Conservation (phyloP, 1,284 basidiomycete species). For the Puccinia sorghi region DNA sequence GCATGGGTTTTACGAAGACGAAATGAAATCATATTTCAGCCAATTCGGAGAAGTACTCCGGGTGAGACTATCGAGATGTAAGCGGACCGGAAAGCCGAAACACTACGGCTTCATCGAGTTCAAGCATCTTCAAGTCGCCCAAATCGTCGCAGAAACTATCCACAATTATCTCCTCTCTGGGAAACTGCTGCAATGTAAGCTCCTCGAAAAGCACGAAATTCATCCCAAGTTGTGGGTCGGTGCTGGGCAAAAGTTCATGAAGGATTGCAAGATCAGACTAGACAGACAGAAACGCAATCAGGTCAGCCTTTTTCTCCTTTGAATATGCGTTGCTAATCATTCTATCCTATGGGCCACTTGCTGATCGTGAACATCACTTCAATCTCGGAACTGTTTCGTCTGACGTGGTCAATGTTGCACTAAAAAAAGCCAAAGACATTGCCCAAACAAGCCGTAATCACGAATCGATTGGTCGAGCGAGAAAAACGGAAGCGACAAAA, state of each 20-base stretch:
- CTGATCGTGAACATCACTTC: background rate
- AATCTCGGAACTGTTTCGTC: conserved; percentile 25
- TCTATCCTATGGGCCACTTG: conserved; percentile 19
- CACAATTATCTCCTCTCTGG: conserved; percentile 96
- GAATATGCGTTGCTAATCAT: background rate
- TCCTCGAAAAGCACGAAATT: conserved; percentile 80
- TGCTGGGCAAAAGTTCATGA: conserved; percentile 86
- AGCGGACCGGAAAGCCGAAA: conserved; percentile 86
- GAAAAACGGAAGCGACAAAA: conserved; percentile 77
- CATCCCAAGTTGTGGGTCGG: conserved; percentile 95
- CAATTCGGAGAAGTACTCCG: conserved; percentile 93
- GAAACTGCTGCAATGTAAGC: conserved; percentile 83
- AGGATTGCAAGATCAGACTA: conserved; percentile 72
- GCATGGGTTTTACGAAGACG: conserved; percentile 94
- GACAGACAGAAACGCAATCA: conserved; percentile 76
- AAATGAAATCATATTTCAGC: conserved; percentile 86
- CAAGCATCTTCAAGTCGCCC: conserved; percentile 79
- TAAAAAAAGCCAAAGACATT: conserved; percentile 70
- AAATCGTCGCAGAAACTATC: conserved; percentile 98
- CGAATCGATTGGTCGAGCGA: conserved; percentile 72
- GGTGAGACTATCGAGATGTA: conserved; percentile 77
- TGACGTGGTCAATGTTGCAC: background rate
- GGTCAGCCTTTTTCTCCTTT: conserved; percentile 61
- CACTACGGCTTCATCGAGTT: conserved; percentile 98
- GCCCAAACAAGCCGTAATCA: conserved; percentile 69